Evolutionary conservation across 495 filamentous ascomycete genomes (phyloP).

Genomic region (Neurospora sp.): DNA sequence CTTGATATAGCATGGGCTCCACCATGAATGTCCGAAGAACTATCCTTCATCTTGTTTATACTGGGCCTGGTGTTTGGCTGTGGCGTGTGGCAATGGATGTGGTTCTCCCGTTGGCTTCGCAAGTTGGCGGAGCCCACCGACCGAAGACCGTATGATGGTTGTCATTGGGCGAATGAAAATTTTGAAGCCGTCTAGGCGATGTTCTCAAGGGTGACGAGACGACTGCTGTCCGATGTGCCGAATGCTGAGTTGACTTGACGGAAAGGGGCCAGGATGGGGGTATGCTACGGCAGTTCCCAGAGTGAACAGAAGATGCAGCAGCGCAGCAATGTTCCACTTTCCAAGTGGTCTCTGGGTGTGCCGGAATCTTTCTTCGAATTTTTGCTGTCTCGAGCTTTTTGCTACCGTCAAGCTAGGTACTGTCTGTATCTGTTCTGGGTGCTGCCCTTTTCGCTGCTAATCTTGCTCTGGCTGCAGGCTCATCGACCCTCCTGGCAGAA

Average conservation of each 20-base stretch:
- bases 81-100: neutral
- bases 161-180: neutral
- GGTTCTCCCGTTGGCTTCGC: neutral
- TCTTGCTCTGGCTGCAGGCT: conserved; percentile 22
- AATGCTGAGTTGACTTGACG: neutral
- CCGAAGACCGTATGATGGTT: neutral
- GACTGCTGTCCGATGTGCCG: neutral
- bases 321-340: conserved; percentile 12
- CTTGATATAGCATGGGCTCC: neutral
- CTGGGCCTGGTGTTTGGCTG: neutral
- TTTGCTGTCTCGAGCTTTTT: conserved; percentile 41
- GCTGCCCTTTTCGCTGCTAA: conserved; percentile 42
- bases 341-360: conserved; percentile 20
- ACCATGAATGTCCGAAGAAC: neutral
- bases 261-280: neutral
- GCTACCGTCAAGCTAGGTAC: conserved; percentile 54
- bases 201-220: neutral
- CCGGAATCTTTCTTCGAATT: conserved; percentile 26
- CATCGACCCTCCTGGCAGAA: conserved; percentile 2
- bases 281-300: conserved; percentile 26
- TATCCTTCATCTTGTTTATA: neutral
- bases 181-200: neutral
- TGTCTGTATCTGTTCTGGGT: conserved; percentile 19
- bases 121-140: neutral
- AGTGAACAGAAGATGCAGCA: conserved; percentile 25